These are phyloP conservation scores for Spathaspora sp. DNA, from an alignment of 1,139 yeast species.

Conservation along the genomic window DNA sequence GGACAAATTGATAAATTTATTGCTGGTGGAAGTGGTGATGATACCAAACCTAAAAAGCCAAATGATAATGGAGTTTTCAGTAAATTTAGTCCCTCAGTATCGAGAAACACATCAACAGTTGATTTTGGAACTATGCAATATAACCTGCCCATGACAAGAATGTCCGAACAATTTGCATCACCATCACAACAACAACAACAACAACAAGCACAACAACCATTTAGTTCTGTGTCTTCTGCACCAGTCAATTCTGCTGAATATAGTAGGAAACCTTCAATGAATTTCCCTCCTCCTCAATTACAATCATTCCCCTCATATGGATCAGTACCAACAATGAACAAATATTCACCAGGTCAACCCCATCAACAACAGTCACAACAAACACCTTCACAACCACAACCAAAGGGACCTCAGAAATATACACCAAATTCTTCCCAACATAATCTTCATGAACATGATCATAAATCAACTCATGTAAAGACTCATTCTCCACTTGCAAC, in stretches of 20 bases:
- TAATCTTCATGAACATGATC: constrained; percentile 15
- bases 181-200: constrained; percentile 11
- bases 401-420: constrained; percentile 17
- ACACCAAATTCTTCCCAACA: constrained; percentile 29
- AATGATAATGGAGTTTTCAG: constrained; percentile 65
- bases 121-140: constrained; percentile 33
- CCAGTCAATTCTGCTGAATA: background rate
- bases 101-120: constrained; percentile 51
- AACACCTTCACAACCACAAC: background rate
- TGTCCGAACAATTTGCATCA: constrained; percentile 7
- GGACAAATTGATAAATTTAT: constrained; percentile 88
- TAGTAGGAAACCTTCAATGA: background rate
- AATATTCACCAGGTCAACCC: constrained; percentile 7
- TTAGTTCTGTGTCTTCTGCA: constrained; percentile 1
- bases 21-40: constrained; percentile 70
- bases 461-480: background rate
- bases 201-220: background rate
- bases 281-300: constrained; percentile 5
- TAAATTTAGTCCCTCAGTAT: constrained; percentile 65
- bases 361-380: background rate
- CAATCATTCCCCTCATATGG: constrained; percentile 3
- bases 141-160: constrained; percentile 1
- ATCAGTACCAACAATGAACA: background rate
- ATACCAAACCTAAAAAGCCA: constrained; percentile 30
- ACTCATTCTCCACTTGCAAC: constrained; percentile 9